Evolutionary conservation across 148 eudicot species (phyloP).

Genomic region (Camellia japonica): DNA sequence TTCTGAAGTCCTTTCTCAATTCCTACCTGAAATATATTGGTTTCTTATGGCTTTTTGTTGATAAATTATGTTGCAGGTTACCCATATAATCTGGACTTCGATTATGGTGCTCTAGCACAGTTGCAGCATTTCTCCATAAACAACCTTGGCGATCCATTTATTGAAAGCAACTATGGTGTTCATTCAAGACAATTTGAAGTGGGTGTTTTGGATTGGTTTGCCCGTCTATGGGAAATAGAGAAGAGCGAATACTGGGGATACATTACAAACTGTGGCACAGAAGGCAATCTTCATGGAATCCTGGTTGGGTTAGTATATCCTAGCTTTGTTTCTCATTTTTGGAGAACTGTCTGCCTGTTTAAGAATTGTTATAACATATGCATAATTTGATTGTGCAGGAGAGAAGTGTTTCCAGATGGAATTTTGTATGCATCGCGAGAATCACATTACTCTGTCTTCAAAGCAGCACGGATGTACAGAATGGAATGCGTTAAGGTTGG

Average conservation of each 20-base stretch:
- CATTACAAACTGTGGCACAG: slow-evolving; percentile 94
- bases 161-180: slow-evolving; percentile 95
- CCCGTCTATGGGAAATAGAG: slow-evolving; percentile 91
- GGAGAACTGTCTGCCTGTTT: background rate
- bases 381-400: slow-evolving; percentile 27
- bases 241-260: slow-evolving; percentile 92
- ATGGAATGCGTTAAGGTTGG: slow-evolving; percentile 58
- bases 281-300: slow-evolving; percentile 93
- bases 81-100: slow-evolving; percentile 79
- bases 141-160: slow-evolving; percentile 93
- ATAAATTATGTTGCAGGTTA: slow-evolving; percentile 47
- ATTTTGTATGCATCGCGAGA: slow-evolving; percentile 62
- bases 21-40: background rate
- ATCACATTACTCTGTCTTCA: slow-evolving; percentile 18
- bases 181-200: slow-evolving; percentile 98
- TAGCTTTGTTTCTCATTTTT: background rate
- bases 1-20: background rate
- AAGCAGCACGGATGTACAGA: slow-evolving; percentile 71
- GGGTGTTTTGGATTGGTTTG: slow-evolving; percentile 33
- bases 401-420: slow-evolving; percentile 70
- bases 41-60: background rate
- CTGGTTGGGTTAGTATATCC: slow-evolving; percentile 68
- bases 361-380: background rate
- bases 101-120: slow-evolving; percentile 83
- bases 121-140: slow-evolving; percentile 94